Conservation (phyloP, 441 rosid species). For the Gossypium davidsonii region DNA sequence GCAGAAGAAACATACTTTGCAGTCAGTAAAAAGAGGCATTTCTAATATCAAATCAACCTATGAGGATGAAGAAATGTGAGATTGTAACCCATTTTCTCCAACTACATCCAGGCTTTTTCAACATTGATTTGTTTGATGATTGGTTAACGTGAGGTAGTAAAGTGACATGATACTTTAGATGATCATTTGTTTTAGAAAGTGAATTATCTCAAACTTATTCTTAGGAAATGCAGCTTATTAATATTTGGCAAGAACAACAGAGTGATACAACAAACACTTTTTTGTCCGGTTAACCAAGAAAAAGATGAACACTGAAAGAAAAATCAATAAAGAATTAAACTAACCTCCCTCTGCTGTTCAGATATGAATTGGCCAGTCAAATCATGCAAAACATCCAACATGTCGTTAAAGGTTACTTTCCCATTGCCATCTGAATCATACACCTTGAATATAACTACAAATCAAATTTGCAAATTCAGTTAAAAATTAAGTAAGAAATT, state of each 20-base stretch:
- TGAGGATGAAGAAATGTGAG: background rate
- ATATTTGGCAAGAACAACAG: conserved; percentile 5
- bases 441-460: conserved; percentile 37
- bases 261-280: background rate
- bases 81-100: background rate
- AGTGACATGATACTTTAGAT: background rate
- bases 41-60: background rate
- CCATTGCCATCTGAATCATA: conserved; percentile 44
- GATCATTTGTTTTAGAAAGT: conserved; percentile 3
- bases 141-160: background rate
- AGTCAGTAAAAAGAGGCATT: background rate
- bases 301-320: background rate
- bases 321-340: conserved; percentile 9
- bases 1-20: background rate
- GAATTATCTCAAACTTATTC: conserved; percentile 1
- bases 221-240: background rate
- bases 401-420: conserved; percentile 34
- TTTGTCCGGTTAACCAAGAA: background rate
- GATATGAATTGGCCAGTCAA: conserved; percentile 39
- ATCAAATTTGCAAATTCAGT: background rate
- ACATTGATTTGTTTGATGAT: background rate
- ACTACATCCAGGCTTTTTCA: background rate
- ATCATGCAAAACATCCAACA: conserved; percentile 42
- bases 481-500: background rate
- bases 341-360: conserved; percentile 37